These are phyloP conservation scores for Camptophora hylomeconis DNA, from an alignment of 2,329 filamentous ascomycete species.

Conservation along the genomic window DNA sequence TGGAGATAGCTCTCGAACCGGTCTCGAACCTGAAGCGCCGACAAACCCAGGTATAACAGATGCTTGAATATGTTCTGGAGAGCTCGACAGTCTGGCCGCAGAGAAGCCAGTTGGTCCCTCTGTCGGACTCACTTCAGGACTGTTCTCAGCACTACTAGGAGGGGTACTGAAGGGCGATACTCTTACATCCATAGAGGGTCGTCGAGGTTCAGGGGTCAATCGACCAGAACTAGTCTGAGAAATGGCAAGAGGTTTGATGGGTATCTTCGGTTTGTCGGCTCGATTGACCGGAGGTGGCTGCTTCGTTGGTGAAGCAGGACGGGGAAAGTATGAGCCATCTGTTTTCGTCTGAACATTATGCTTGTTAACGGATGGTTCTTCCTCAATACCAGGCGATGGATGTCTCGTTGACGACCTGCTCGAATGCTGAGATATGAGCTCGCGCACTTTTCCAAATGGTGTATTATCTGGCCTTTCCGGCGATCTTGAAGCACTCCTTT, in stretches of 20 bases:
- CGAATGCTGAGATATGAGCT: slow-evolving; percentile 15
- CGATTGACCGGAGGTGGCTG: slow-evolving; percentile 65
- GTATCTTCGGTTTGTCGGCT: slow-evolving; percentile 61
- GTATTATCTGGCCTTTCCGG: slow-evolving; percentile 14
- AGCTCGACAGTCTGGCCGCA: neutral
- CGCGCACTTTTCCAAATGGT: slow-evolving; percentile 12
- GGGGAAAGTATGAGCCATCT: slow-evolving; percentile 4
- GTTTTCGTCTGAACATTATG: too few relatives aligned
- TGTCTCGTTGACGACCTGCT: slow-evolving; percentile 19
- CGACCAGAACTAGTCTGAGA: slow-evolving; percentile 12
- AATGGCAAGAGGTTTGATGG: slow-evolving; percentile 28
- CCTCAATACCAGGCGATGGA: slow-evolving; percentile 21
- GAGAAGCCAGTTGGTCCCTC: slow-evolving; percentile 2
- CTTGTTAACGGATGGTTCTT: too few relatives aligned
- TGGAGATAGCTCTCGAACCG: too few relatives aligned
- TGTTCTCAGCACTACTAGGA: slow-evolving; percentile 56
- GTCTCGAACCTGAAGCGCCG: too few relatives aligned
- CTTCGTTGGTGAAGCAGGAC: slow-evolving; percentile 10
- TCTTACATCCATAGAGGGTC: slow-evolving; percentile 31
- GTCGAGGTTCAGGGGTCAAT: slow-evolving; percentile 19
- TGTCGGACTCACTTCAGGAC: slow-evolving; percentile 8
- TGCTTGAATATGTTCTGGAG: too few relatives aligned
- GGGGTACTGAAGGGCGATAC: slow-evolving; percentile 79
- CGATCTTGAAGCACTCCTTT: slow-evolving; percentile 15
- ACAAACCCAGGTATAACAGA: too few relatives aligned